phyloP scores from a whole-genome alignment of 1,139 yeast genomes.

The Yamadazyma diospyri region DNA sequence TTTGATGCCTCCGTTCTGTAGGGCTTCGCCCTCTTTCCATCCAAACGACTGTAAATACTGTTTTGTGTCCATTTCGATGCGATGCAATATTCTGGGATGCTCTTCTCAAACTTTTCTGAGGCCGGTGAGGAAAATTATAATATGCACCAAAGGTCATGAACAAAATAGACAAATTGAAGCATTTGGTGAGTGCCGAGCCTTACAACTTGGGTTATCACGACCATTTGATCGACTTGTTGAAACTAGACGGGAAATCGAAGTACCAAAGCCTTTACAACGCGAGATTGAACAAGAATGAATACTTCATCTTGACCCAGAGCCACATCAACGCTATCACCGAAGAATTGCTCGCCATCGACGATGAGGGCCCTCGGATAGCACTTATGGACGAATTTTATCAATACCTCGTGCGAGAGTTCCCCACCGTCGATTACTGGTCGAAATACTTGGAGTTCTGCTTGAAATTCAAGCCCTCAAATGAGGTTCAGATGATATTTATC shows the following conservation, averaged over 20 bases:
- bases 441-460: slow-evolving; percentile 16
- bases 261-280: slow-evolving; percentile 15
- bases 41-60: slow-evolving; percentile 75
- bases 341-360: slow-evolving; percentile 19
- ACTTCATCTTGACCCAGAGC: slow-evolving; percentile 18
- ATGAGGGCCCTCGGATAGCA: slow-evolving; percentile 10
- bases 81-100: slow-evolving; percentile 5
- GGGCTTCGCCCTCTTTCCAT: slow-evolving; percentile 89
- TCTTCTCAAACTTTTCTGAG: background rate
- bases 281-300: slow-evolving; percentile 18
- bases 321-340: slow-evolving; percentile 28
- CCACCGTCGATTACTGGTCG: slow-evolving; percentile 20
- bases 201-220: slow-evolving; percentile 18
- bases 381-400: slow-evolving; percentile 19
- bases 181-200: slow-evolving; percentile 14
- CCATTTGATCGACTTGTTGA: slow-evolving; percentile 16
- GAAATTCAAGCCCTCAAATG: slow-evolving; percentile 6
- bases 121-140: background rate
- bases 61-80: slow-evolving; percentile 61
- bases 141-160: slow-evolving; percentile 3
- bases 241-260: slow-evolving; percentile 9
- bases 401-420: slow-evolving; percentile 16
- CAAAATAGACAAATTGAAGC: slow-evolving; percentile 5
- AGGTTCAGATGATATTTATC: slow-evolving; percentile 16
- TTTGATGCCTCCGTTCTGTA: slow-evolving; percentile 72